A percentile compares a stretch with the other conserved stretches of the same genome.
phyloP scores from a whole-genome alignment of 2,329 filamentous ascomycete genomes.

The Ilyonectria robusta region DNA sequence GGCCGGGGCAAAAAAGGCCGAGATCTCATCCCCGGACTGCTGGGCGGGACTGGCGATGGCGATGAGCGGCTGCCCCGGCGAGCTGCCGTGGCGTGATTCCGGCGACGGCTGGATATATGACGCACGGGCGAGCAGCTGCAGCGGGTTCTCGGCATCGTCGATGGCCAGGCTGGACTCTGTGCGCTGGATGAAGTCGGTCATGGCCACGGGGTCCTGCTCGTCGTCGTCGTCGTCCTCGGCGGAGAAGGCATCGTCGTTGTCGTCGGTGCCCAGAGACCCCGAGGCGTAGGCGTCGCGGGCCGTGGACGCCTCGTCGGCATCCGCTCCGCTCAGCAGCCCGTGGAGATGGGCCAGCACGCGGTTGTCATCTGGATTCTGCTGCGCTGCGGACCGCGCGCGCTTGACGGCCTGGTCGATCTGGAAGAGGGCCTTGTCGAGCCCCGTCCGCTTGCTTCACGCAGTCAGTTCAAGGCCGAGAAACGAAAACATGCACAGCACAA shows the following conservation, averaged over 20 bases:
- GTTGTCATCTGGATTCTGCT: slow-evolving; percentile 60
- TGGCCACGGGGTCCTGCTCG: slow-evolving; percentile 41
- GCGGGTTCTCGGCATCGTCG: slow-evolving; percentile 82
- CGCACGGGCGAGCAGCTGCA: slow-evolving; percentile 80
- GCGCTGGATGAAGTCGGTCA: slow-evolving; percentile 47
- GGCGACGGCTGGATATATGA: slow-evolving; percentile 76
- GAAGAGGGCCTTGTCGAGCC: slow-evolving; percentile 80
- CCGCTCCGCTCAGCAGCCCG: slow-evolving; percentile 54
- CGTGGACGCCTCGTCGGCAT: slow-evolving; percentile 36
- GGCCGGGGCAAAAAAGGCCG: slow-evolving; percentile 77
- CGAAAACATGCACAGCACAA: neutral
- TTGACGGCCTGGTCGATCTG: slow-evolving; percentile 80
- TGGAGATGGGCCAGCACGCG: slow-evolving; percentile 62
- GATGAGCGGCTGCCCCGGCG: slow-evolving; percentile 44
- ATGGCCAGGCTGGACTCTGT: slow-evolving; percentile 70
- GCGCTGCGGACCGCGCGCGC: slow-evolving; percentile 62
- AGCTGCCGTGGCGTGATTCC: slow-evolving; percentile 48
- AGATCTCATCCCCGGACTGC: slow-evolving; percentile 62
- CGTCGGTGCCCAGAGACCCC: slow-evolving; percentile 31
- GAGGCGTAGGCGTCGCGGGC: slow-evolving; percentile 33
- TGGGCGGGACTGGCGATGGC: slow-evolving; percentile 35
- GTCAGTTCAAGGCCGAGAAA: neutral
- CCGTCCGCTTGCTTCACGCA: slow-evolving; percentile 75
- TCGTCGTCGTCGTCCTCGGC: slow-evolving; percentile 52
- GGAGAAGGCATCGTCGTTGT: slow-evolving; percentile 51